phyloP scores from a whole-genome alignment of 2,329 filamentous ascomycete species.

The Cadophora malorum region DNA sequence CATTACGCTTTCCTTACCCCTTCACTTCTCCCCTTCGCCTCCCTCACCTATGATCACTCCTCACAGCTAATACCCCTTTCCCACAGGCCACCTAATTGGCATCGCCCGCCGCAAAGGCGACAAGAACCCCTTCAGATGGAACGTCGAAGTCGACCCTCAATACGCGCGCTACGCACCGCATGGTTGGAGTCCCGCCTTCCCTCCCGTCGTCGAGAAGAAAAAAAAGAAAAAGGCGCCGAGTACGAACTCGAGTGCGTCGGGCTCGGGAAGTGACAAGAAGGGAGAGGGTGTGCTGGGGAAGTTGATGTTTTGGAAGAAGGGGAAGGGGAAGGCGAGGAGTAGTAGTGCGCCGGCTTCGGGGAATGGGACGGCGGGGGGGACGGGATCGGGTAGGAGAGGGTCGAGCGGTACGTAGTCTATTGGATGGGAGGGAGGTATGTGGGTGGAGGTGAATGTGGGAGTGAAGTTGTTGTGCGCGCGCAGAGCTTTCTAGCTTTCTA shows the following conservation, averaged over 20 bases:
- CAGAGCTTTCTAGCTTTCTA: too few species aligned
- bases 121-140: conserved; percentile 7
- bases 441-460: too few species aligned
- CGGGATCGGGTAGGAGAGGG: neutral
- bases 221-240: neutral
- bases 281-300: neutral
- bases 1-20: too few species aligned
- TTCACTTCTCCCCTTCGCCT: too few species aligned
- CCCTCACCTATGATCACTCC: too few species aligned
- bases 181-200: neutral
- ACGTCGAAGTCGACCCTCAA: conserved; percentile 2
- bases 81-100: conserved; percentile 7
- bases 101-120: conserved; percentile 18
- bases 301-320: conserved; percentile 17
- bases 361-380: neutral
- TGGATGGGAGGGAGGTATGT: too few species aligned
- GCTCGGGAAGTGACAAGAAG: neutral
- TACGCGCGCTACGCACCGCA: neutral
- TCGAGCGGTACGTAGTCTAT: neutral
- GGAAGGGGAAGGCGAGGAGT: neutral
- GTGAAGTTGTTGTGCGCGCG: too few species aligned
- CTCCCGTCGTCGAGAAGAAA: neutral
- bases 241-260: neutral
- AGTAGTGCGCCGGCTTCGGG: neutral
- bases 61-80: neutral